These are phyloP conservation scores for Monosporascus ibericus DNA, from an alignment of 2,329 filamentous ascomycete species.

Conservation along the genomic window DNA sequence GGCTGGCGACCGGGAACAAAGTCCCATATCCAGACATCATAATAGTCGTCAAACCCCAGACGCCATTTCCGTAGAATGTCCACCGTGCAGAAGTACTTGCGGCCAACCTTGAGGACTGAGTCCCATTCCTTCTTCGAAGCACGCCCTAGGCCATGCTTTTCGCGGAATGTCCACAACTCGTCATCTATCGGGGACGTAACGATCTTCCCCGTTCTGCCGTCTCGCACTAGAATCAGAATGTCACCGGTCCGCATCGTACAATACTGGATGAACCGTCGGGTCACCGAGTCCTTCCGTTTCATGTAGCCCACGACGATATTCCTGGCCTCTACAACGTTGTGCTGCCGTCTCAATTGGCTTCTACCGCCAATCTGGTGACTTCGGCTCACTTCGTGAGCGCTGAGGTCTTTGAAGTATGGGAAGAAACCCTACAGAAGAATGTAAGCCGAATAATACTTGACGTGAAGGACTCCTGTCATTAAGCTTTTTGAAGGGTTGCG, in stretches of 20 bases:
- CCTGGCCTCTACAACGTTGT: conserved; percentile 20
- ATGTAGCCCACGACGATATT: conserved; percentile 28
- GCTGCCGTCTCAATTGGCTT: conserved; percentile 15
- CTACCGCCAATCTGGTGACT: conserved; percentile 17
- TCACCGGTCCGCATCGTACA: conserved; percentile 22
- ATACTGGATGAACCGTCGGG: conserved; percentile 26
- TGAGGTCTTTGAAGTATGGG: conserved; percentile 19
- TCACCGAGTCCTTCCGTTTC: conserved; percentile 25
- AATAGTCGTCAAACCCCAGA: conserved; percentile 22
- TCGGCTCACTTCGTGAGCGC: conserved; percentile 13
- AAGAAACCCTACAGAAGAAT: conserved; percentile 17
- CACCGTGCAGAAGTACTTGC: conserved; percentile 17
- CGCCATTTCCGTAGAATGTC: conserved; percentile 17
- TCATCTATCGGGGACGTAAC: conserved; percentile 17
- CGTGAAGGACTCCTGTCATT: no score
- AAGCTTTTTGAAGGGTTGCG: no score
- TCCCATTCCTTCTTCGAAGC: conserved; percentile 21
- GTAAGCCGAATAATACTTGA: not conserved
- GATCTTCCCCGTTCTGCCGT: conserved; percentile 24
- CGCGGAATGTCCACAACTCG: conserved; percentile 20
- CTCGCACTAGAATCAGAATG: conserved; percentile 20
- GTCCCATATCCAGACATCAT: conserved; percentile 26
- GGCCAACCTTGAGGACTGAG: conserved; percentile 14
- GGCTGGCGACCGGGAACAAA: conserved; percentile 16
- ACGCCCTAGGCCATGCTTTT: conserved; percentile 16